Base-by-base conservation (phyloP, 106 monocot genomes). In the Ottelia alismoides region DNA sequence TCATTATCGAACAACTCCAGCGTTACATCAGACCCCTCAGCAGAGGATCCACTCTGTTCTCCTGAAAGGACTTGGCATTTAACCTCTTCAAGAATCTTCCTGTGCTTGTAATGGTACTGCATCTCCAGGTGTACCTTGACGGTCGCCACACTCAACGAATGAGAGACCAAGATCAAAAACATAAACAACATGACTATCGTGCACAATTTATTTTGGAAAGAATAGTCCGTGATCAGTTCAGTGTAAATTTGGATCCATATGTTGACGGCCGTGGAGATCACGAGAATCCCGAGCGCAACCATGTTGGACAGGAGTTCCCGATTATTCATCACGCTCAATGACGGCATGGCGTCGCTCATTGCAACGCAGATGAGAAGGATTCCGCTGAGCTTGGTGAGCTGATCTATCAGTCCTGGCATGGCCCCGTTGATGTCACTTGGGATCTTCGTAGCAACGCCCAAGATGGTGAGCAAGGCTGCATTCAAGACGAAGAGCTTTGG, bases 401-500 rank as follows among this genome's bases (percentile, higher is more conserved):
- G 62, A 22, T 64, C 52, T 0, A 30, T 0, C 11, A 27, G 22
- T 0, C 30, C 26, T 0, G 62, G 62, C 49, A 51, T 50, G 49
- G 29, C 0, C 0, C 20, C 27, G 11, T 46, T 51, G 49, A 62
- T 47, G 24, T 62, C 62, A 0, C 28, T 23, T 22, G 53, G 64
- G 26, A 64, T 0, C 27, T 52, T 52, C 0, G 64, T 51, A 11
- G 64, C 19, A 0, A 64, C 20, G 20, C 23, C 53, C 25, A 64
- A 18, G 4, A 64, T 11, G 26, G 64, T 53, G 18, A 64, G 19
- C 16, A 35, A 53, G 40, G 53, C 30, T n/a, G 64, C 26, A 31
- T 64, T 64, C 52, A 64, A 50, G 20, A 53, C 24, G 53, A 64
- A 64, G 64, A 52, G 40, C 27, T 27, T 52, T 19, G 43, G 31